A percentile compares a stretch with the other conserved stretches of the same genome.
Evolutionary conservation across 345 rosid species (phyloP).

Genomic region (Aquilaria yunnanensis): DNA sequence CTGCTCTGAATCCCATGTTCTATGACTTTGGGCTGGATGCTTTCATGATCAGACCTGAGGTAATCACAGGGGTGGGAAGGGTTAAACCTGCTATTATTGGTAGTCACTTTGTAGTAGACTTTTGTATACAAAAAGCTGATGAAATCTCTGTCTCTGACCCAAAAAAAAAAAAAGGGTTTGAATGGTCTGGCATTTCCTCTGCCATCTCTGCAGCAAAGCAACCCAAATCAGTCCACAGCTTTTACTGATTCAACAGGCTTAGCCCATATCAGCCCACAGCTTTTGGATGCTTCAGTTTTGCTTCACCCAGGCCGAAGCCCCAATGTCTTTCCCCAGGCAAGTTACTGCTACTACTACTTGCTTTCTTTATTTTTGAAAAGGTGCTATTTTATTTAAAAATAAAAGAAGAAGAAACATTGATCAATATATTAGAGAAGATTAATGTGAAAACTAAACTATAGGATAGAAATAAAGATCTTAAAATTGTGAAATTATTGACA

Average conservation of each 20-base stretch:
- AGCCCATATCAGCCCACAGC: conserved; percentile 17
- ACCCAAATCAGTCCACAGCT: conserved; percentile 22
- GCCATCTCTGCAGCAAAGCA: conserved; percentile 26
- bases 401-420: no score
- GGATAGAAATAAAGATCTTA: no score
- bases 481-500: no score
- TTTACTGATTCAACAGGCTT: conserved; percentile 28
- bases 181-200: conserved; percentile 16
- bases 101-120: neutral
- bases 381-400: no score
- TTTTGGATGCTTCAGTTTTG: conserved; percentile 21
- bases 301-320: conserved; percentile 24
- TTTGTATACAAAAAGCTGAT: conserved; percentile 12
- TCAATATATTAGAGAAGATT: no score
- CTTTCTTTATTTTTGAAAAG: no score
- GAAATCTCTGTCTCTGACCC: conserved; percentile 26
- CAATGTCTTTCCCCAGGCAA: no score
- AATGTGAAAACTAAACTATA: no score
- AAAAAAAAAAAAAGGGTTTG: conserved; percentile 19
- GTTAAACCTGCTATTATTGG: no score
- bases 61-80: no score
- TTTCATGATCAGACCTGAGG: conserved; percentile 41
- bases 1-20: conserved; percentile 47
- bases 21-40: conserved; percentile 44
- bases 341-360: no score